Evolutionary conservation across 805 yeast genomes (phyloP).

Genomic region (Saccharomycopsis sp.): DNA sequence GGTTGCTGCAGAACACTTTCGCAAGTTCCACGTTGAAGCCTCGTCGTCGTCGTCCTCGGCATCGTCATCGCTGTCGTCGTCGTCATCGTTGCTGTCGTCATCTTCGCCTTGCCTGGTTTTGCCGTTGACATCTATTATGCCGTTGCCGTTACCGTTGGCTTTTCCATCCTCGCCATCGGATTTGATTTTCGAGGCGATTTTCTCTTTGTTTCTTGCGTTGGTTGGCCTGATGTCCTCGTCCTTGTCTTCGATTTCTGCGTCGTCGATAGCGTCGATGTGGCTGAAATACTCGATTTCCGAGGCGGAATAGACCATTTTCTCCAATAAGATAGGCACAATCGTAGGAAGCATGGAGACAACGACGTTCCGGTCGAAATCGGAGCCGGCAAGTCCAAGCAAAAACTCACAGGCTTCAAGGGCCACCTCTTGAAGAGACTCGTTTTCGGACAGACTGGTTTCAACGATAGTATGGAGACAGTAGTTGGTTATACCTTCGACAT

Average conservation of each 20-base stretch:
- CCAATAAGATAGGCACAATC: slow-evolving; percentile 71
- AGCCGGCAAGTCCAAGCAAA: slow-evolving; percentile 64
- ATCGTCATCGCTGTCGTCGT: slow-evolving; percentile 59
- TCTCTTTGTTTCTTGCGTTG: slow-evolving; percentile 58
- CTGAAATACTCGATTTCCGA: slow-evolving; percentile 65
- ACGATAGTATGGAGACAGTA: slow-evolving; percentile 77
- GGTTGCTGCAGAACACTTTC: slow-evolving; percentile 94
- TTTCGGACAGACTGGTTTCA: slow-evolving; percentile 22
- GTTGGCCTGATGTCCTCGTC: slow-evolving; percentile 86
- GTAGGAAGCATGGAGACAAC: slow-evolving; percentile 51
- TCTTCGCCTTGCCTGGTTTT: slow-evolving; percentile 20
- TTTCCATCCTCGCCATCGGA: slow-evolving; percentile 25
- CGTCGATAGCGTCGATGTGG: slow-evolving; percentile 63
- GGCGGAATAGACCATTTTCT: slow-evolving; percentile 83
- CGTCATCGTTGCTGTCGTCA: slow-evolving; percentile 31
- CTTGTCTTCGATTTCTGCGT: slow-evolving; percentile 69
- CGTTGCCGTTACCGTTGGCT: slow-evolving; percentile 16
- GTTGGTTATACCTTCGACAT: slow-evolving; percentile 77
- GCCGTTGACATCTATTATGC: slow-evolving; percentile 15
- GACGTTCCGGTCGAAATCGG: slow-evolving; percentile 42
- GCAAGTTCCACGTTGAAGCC: slow-evolving; percentile 76
- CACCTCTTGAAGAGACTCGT: slow-evolving; percentile 51
- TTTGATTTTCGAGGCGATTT: slow-evolving; percentile 27
- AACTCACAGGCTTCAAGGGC: slow-evolving; percentile 93
- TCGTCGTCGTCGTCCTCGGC: slow-evolving; percentile 66